Conservation (phyloP, 305 asterid species). For the Fraxinus angustifolia region DNA sequence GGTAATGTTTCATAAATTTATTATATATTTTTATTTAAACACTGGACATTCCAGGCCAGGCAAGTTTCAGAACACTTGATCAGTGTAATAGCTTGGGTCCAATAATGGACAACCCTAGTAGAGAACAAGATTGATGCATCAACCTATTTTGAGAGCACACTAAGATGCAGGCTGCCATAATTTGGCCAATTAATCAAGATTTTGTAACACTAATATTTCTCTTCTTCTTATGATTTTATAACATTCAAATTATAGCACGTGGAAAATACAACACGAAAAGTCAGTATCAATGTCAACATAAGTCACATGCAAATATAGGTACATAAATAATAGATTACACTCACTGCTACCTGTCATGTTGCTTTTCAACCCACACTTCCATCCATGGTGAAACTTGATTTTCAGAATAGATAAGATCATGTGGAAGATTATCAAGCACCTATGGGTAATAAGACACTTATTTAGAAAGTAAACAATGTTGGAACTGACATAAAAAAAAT, state of each 20-base stretch:
- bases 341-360: slow-evolving; percentile 46
- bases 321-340: neutral
- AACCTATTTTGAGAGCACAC: neutral
- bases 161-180: neutral
- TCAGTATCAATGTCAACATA: neutral
- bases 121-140: neutral
- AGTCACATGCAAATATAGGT: neutral
- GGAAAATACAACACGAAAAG: neutral
- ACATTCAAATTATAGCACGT: neutral
- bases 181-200: neutral
- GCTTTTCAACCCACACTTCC: slow-evolving; percentile 93
- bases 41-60: neutral
- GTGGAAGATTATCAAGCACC: slow-evolving; percentile 99
- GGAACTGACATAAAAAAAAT: neutral
- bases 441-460: slow-evolving; percentile 17
- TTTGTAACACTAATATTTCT: neutral
- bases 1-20: neutral
- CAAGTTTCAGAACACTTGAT: neutral
- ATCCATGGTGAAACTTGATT: slow-evolving; percentile 84
- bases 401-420: slow-evolving; percentile 81
- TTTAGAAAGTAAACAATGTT: neutral
- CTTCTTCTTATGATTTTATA: neutral
- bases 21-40: neutral
- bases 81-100: neutral
- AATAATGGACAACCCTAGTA: neutral